A percentile compares a stretch with the other conserved stretches of the same genome.
Conservation (phyloP, 768 basidiomycete genomes). For the Mycena leptocephala region DNA sequence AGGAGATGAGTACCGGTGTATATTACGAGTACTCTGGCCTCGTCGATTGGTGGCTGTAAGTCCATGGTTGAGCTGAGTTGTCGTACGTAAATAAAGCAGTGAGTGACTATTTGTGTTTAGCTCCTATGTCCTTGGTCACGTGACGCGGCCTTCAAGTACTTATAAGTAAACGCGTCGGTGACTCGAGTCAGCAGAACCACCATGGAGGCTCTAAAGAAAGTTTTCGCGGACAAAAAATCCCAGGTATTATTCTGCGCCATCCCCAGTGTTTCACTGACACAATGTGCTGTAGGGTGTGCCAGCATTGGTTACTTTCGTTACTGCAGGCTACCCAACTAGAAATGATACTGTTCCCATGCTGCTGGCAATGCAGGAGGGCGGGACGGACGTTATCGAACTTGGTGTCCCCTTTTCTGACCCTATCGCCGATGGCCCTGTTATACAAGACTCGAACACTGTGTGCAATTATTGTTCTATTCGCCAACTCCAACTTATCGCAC, state of each 20-base stretch:
- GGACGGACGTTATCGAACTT: conserved; percentile 95
- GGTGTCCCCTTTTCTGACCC: conserved; percentile 98
- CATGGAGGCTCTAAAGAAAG: conserved; percentile 83
- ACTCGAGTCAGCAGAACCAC: conserved; percentile 30
- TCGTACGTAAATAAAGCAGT: too few relatives aligned
- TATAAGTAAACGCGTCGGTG: conserved; percentile 27
- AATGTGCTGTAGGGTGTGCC: conserved; percentile 62
- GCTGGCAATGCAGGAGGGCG: conserved; percentile 94
- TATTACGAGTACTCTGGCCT: conserved; percentile 88
- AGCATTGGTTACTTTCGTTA: conserved; percentile 91
- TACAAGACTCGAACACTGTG: conserved; percentile 96
- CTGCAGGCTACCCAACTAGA: conserved; percentile 90
- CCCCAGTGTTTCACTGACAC: neutral
- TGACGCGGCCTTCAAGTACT: neutral
- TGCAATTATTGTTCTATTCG: conserved; percentile 44
- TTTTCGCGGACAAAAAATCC: conserved; percentile 77
- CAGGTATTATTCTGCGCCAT: conserved; percentile 56
- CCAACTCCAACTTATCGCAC: conserved; percentile 24
- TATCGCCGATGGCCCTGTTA: conserved; percentile 94
- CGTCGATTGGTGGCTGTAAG: conserved; percentile 66
- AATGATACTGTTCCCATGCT: conserved; percentile 90
- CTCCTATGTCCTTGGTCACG: conserved; percentile 23
- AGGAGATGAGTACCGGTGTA: conserved; percentile 72
- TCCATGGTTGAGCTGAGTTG: conserved; percentile 59
- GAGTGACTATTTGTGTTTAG: too few relatives aligned